These are phyloP conservation scores for Casuarina cunninghamiana DNA, from an alignment of 306 rosid species.

Conservation along the genomic window DNA sequence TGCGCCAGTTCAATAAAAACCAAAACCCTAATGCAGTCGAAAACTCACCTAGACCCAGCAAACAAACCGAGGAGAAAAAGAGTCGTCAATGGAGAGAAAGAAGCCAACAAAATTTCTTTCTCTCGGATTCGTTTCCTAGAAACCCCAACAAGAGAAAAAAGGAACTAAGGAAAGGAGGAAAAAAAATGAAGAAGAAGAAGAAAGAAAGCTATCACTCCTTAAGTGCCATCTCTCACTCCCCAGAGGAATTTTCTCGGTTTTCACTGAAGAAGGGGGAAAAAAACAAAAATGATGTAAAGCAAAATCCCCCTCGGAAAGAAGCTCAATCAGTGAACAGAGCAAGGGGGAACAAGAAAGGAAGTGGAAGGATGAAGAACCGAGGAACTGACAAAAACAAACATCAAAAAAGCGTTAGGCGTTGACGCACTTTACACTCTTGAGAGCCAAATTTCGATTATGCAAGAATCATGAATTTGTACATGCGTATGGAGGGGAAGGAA, in stretches of 20 bases:
- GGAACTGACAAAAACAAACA: not conserved
- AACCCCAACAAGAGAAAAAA: not conserved
- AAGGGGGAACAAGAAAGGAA: not conserved
- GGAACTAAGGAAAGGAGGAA: no score
- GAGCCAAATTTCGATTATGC: no score
- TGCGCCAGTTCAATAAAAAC: slow-evolving; percentile 20
- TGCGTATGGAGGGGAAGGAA: no score
- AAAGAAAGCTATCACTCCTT: no score
- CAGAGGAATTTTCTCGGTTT: not conserved
- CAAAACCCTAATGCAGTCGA: slow-evolving; percentile 26
- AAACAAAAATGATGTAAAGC: not conserved
- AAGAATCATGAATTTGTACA: no score
- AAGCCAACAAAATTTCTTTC: not conserved
- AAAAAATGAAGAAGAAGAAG: no score
- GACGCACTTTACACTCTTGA: not conserved
- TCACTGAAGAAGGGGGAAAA: not conserved
- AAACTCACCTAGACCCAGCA: slow-evolving; percentile 12
- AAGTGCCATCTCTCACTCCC: not conserved
- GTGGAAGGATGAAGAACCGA: not conserved
- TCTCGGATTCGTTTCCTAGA: not conserved
- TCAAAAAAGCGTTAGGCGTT: not conserved
- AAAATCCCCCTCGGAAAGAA: not conserved
- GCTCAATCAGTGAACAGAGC: not conserved
- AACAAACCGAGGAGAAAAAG: not conserved
- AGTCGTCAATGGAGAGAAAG: not conserved